Evolutionary conservation across 768 basidiomycete species (phyloP).

Genomic region (Auricularia sp.): DNA sequence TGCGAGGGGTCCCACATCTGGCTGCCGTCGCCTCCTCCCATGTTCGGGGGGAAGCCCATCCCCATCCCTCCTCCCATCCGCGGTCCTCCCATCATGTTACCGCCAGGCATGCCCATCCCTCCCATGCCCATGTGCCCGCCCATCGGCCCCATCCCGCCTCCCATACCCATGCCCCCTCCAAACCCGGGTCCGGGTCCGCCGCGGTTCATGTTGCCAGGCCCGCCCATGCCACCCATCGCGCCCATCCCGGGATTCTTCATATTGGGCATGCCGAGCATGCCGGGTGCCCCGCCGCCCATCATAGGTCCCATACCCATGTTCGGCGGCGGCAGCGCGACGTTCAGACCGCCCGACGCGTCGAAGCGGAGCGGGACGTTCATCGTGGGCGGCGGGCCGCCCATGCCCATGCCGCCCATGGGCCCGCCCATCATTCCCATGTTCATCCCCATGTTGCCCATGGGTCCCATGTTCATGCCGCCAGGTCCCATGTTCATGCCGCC

Average conservation of each 20-base stretch:
- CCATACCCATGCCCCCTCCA: no score
- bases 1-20: conserved; percentile 1
- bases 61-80: conserved; percentile 9
- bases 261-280: conserved; percentile 8
- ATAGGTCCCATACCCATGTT: conserved; percentile 7
- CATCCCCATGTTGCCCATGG: conserved; percentile 5
- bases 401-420: conserved; percentile 4
- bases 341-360: not conserved
- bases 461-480: conserved; percentile 1
- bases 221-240: no score
- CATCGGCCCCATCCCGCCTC: no score
- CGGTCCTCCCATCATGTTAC: conserved; percentile 12
- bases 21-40: not conserved
- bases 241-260: not conserved
- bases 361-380: not conserved
- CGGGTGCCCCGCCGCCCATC: conserved; percentile 10
- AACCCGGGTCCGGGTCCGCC: no score
- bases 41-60: conserved; percentile 9
- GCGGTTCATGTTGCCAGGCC: no score
- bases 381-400: not conserved
- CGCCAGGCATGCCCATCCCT: conserved; percentile 9
- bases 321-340: not conserved
- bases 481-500: conserved; percentile 1
- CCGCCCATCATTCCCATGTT: not conserved
- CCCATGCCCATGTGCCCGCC: not conserved